Evolutionary conservation across 257 asterid species (phyloP).

Genomic region (Forsythia suspensa): DNA sequence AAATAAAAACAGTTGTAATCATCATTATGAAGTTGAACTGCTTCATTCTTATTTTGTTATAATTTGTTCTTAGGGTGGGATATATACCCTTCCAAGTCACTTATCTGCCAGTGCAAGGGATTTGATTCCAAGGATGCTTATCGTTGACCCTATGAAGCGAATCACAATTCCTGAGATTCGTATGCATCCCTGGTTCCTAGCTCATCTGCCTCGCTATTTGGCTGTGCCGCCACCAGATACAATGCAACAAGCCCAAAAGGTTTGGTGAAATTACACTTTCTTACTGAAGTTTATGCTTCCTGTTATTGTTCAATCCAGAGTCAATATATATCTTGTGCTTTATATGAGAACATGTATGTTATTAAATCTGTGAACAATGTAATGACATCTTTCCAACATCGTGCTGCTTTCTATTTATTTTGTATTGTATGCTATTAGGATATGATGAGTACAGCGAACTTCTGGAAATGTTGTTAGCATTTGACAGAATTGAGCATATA

Average conservation of each 20-base stretch:
- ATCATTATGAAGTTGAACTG: neutral
- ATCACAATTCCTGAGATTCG: conserved; percentile 96
- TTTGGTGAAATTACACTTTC: conserved; percentile 18
- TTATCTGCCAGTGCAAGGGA: conserved; percentile 94
- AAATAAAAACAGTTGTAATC: neutral
- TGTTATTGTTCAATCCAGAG: neutral
- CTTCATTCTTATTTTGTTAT: conserved; percentile 9
- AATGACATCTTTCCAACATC: neutral
- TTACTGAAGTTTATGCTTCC: neutral
- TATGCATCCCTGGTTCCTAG: conserved; percentile 93
- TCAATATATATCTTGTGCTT: neutral
- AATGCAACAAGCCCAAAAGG: conserved; percentile 92
- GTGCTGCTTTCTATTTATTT: neutral
- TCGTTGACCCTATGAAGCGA: conserved; percentile 95
- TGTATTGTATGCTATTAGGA: neutral
- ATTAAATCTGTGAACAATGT: neutral
- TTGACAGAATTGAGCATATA: neutral
- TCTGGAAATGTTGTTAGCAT: neutral
- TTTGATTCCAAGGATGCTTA: conserved; percentile 92
- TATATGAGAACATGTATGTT: neutral
- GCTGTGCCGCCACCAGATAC: conserved; percentile 99
- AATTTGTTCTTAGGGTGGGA: conserved; percentile 68
- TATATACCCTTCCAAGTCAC: conserved; percentile 97
- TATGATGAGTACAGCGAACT: neutral
- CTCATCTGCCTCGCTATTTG: conserved; percentile 91